Percentiles rank a stretch among this genome's conserved stretches.
phyloP scores from a whole-genome alignment of 2,329 filamentous ascomycete species.

The Aureobasidium sp. region DNA sequence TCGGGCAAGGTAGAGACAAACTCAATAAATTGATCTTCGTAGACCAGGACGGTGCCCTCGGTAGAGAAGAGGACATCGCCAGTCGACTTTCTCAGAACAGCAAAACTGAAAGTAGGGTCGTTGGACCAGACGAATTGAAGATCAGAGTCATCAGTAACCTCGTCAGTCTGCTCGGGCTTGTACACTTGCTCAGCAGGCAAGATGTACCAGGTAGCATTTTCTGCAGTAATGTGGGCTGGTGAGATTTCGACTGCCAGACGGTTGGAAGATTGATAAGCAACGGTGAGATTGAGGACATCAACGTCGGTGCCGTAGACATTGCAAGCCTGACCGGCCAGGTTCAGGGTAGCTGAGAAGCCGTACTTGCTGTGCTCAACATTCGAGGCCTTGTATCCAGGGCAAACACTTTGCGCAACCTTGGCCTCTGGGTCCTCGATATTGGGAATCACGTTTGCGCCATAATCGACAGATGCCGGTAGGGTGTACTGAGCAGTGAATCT shows the following conservation, averaged over 20 bases:
- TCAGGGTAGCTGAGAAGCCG: conserved; percentile 48
- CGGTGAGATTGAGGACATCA: conserved; percentile 56
- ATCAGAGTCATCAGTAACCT: conserved; percentile 37
- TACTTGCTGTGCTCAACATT: conserved; percentile 39
- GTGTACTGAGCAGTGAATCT: conserved; percentile 28
- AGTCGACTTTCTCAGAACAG: conserved; percentile 49
- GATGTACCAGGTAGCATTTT: conserved; percentile 44
- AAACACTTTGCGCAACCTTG: conserved; percentile 56
- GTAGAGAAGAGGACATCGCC: conserved; percentile 65
- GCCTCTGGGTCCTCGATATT: conserved; percentile 60
- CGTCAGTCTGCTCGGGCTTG: conserved; percentile 43
- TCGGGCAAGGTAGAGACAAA: conserved; percentile 59
- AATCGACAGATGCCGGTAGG: conserved; percentile 28
- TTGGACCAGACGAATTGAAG: conserved; percentile 51
- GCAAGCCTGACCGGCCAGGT: conserved; percentile 50
- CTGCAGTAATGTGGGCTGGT: conserved; percentile 51
- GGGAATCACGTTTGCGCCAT: conserved; percentile 43
- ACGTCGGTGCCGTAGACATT: conserved; percentile 75
- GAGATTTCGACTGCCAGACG: conserved; percentile 64
- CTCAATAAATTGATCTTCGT: conserved; percentile 72
- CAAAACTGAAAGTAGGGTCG: conserved; percentile 51
- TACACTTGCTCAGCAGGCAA: conserved; percentile 58
- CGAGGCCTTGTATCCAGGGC: conserved; percentile 53
- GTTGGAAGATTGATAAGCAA: conserved; percentile 60
- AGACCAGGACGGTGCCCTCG: conserved; percentile 57